A percentile compares a stretch with the other conserved stretches of the same genome.
Conservation (phyloP, 306 rosid genomes). For the Fragaria iinumae region DNA sequence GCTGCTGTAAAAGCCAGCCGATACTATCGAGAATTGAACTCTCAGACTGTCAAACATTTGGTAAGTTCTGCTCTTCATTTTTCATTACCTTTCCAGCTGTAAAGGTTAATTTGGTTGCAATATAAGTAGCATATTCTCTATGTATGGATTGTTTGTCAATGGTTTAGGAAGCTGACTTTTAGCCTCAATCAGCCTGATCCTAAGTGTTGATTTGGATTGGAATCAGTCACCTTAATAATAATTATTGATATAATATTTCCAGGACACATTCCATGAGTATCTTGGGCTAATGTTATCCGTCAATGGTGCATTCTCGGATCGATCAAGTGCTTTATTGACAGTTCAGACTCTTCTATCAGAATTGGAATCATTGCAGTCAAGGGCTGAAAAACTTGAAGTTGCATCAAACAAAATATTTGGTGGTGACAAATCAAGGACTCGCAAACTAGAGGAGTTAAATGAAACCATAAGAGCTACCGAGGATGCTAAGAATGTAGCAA, state of each 20-base stretch:
- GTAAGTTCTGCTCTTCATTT: slow-evolving; percentile 34
- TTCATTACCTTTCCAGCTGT: not conserved
- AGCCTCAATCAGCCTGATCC: too few relatives aligned
- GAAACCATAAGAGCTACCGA: slow-evolving; percentile 75
- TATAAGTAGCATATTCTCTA: not conserved
- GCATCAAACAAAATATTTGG: slow-evolving; percentile 93
- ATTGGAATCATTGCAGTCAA: slow-evolving; percentile 61
- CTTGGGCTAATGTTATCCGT: slow-evolving; percentile 91
- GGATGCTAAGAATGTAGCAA: slow-evolving; percentile 81
- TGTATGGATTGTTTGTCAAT: slow-evolving; percentile 9
- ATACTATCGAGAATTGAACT: slow-evolving; percentile 80
- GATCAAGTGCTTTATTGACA: slow-evolving; percentile 82
- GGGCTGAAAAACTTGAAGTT: slow-evolving; percentile 87
- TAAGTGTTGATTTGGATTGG: too few relatives aligned
- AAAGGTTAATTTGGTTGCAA: slow-evolving; percentile 7
- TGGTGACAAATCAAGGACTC: slow-evolving; percentile 72
- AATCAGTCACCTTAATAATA: not conserved
- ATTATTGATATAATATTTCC: slow-evolving; percentile 27
- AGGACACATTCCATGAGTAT: slow-evolving; percentile 95
- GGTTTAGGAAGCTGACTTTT: not conserved
- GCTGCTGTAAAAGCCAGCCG: slow-evolving; percentile 94
- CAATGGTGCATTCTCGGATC: slow-evolving; percentile 83
- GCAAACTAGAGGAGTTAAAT: slow-evolving; percentile 76
- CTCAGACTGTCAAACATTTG: slow-evolving; percentile 94
- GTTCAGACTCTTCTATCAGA: slow-evolving; percentile 92